Evolutionary conservation across 495 filamentous ascomycete genomes (phyloP).

Genomic region (Penicillium ucsense): DNA sequence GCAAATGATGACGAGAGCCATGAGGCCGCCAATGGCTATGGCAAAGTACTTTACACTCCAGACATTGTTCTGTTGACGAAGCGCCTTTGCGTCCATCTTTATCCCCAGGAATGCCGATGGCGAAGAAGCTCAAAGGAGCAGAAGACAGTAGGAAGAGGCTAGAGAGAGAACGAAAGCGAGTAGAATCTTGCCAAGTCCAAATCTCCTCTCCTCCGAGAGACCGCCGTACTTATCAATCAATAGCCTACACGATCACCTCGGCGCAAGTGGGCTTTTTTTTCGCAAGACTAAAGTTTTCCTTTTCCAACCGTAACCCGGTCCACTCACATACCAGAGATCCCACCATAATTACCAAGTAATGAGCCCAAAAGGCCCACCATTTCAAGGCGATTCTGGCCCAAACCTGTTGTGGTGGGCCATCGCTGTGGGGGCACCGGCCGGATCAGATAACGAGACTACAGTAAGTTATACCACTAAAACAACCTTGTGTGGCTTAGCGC

Average conservation of each 20-base stretch:
- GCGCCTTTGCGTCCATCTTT: neutral
- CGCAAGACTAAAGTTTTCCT: no score
- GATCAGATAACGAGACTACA: neutral
- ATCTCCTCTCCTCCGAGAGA: neutral
- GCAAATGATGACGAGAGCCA: neutral
- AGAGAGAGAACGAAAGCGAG: neutral
- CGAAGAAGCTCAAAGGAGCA: no score
- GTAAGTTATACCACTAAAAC: neutral
- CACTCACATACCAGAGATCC: neutral
- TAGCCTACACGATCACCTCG: neutral
- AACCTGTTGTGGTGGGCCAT: no score
- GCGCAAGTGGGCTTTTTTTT: neutral
- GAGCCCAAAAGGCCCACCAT: neutral
- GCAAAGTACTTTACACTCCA: slow-evolving; percentile 7
- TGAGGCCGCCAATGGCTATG: slow-evolving; percentile 4
- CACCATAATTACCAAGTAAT: neutral
- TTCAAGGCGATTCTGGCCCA: neutral
- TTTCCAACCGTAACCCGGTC: neutral
- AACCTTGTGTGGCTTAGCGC: neutral
- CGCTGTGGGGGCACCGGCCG: neutral
- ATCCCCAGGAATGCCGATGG: neutral
- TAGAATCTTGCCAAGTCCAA: neutral
- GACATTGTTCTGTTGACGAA: neutral
- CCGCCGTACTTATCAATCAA: neutral
- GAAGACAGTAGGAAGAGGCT: no score